Percentiles rank a stretch among this genome's conserved stretches.
Evolutionary conservation across 2,329 filamentous ascomycete genomes (phyloP).

Genomic region (Atkinsonella hypoxylon): DNA sequence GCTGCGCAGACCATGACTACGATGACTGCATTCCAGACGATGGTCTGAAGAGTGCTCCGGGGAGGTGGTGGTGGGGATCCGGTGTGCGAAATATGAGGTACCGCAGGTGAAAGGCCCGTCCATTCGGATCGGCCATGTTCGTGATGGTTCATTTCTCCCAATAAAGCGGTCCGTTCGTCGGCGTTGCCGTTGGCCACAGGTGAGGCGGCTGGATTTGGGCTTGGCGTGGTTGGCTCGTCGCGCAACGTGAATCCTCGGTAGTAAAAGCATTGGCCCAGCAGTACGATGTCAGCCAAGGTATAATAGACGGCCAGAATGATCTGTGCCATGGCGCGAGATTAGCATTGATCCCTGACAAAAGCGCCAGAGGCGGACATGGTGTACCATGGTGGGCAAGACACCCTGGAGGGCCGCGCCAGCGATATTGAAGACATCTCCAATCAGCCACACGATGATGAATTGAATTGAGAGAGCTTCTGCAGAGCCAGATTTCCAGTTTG

Average conservation of each 20-base stretch:
- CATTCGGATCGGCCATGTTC: conserved; percentile 42
- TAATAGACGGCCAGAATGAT: conserved; percentile 91
- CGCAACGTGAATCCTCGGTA: conserved; percentile 72
- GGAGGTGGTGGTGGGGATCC: conserved; percentile 33
- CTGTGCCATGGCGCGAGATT: conserved; percentile 21
- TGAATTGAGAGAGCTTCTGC: conserved; percentile 82
- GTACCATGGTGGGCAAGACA: conserved; percentile 82
- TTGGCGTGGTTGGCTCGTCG: conserved; percentile 34
- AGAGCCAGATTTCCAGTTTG: conserved; percentile 77
- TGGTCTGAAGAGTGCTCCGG: conserved; percentile 38
- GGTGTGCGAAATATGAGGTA: conserved; percentile 53
- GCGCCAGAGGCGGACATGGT: conserved; percentile 6
- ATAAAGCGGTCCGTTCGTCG: conserved; percentile 41
- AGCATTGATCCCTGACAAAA: not conserved
- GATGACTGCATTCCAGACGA: conserved; percentile 63
- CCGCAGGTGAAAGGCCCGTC: conserved; percentile 65
- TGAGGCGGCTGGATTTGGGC: conserved; percentile 27
- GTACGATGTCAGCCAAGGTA: conserved; percentile 78
- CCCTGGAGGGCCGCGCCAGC: conserved; percentile 83
- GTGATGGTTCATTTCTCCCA: conserved; percentile 30
- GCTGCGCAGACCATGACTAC: conserved; percentile 74
- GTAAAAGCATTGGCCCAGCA: conserved; percentile 86
- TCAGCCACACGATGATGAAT: conserved; percentile 87
- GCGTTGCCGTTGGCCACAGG: conserved; percentile 22
- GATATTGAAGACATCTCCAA: conserved; percentile 94